A percentile compares a stretch with the other conserved stretches of the same genome.
Conservation (phyloP, 2,329 filamentous ascomycete genomes). For the Pestalotiopsis sp. region DNA sequence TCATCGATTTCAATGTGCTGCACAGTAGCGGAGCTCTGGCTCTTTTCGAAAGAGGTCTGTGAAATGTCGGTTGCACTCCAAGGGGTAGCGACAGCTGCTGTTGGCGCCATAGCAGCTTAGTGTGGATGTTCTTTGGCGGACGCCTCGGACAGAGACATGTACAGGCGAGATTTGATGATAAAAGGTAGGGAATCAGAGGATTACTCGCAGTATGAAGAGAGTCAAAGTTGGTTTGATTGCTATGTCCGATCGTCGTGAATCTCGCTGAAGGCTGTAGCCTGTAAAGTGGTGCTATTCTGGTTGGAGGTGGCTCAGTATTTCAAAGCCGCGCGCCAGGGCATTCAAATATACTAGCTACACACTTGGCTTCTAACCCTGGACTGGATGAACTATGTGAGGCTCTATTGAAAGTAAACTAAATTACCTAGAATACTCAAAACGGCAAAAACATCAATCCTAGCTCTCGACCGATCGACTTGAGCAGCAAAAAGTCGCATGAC, state of each 20-base stretch:
- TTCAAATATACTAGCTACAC: neutral
- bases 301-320: neutral
- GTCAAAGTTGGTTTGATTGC: neutral
- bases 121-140: neutral
- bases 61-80: neutral
- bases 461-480: neutral
- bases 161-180: neutral
- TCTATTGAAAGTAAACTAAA: neutral
- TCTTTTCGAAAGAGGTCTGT: neutral
- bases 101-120: neutral
- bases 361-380: neutral
- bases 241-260: neutral
- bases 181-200: neutral
- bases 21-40: neutral
- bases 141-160: neutral
- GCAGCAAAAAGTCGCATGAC: neutral
- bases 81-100: neutral
- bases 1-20: constrained; percentile 12
- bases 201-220: neutral
- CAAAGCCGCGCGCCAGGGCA: neutral
- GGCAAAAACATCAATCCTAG: neutral
- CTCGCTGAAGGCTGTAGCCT: neutral
- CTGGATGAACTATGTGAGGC: too few species aligned
- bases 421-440: neutral
- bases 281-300: neutral